A percentile compares a stretch with the other conserved stretches of the same genome.
Conservation (phyloP, 163 green algal species). For the Chlamydomonas reinhardtii region DNA sequence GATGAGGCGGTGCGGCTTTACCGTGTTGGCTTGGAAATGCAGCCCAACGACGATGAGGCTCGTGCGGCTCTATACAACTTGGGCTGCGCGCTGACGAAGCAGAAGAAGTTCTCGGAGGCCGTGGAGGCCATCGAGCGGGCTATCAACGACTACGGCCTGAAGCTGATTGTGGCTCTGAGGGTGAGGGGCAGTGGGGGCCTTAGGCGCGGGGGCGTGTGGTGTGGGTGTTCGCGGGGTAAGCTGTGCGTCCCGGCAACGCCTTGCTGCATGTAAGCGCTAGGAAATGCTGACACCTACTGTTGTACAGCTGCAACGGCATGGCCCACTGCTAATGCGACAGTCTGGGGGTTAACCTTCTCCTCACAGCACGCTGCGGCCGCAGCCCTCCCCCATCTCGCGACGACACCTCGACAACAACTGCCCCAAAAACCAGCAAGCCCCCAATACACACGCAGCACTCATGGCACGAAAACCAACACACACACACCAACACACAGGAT, state of each 20-base stretch:
- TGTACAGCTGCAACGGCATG: no score
- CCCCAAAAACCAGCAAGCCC: no score
- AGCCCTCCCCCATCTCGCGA: no score
- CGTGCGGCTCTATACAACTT: constrained; percentile 92
- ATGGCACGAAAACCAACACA: no score
- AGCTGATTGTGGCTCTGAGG: constrained; percentile 84
- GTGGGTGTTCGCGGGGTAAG: not conserved
- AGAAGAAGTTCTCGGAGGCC: constrained; percentile 86
- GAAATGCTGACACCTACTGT: no score
- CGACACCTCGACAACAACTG: no score
- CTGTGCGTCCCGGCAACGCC: not conserved
- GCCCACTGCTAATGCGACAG: no score
- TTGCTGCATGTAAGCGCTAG: no score
- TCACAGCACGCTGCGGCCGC: no score
- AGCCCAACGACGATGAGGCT: constrained; percentile 87
- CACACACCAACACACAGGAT: constrained; percentile 67
- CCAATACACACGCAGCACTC: no score
- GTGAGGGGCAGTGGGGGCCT: constrained; percentile 52
- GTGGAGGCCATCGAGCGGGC: constrained; percentile 80
- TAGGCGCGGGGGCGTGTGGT: no score
- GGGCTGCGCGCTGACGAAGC: constrained; percentile 85
- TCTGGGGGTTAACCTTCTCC: no score
- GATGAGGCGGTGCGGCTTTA: constrained; percentile 81
- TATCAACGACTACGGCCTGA: constrained; percentile 89
- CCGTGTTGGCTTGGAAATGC: constrained; percentile 72